A percentile compares a stretch with the other conserved stretches of the same genome.
Evolutionary conservation across 352 stramenopile species (phyloP).

Genomic region (Blastocystis hominis): DNA sequence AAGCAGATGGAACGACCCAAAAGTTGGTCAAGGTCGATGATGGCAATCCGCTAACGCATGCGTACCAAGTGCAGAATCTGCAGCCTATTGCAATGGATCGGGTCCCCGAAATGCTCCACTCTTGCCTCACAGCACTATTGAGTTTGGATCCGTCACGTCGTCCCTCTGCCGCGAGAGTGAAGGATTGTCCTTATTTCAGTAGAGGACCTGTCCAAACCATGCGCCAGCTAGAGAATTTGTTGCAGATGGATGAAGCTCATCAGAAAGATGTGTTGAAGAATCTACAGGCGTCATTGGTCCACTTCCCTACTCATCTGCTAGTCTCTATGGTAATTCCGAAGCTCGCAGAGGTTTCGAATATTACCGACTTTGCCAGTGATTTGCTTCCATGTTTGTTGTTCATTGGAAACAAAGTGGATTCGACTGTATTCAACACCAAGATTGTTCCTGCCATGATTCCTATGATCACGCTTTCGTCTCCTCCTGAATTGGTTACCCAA

Average conservation of each 20-base stretch:
- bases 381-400: constrained; percentile 41
- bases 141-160: neutral
- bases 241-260: constrained; percentile 34
- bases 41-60: constrained; percentile 76
- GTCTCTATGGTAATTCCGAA: constrained; percentile 49
- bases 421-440: neutral
- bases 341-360: constrained; percentile 21
- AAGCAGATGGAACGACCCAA: constrained; percentile 70
- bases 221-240: constrained; percentile 7
- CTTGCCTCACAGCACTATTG: neutral
- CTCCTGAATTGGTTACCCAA: constrained; percentile 36
- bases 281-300: constrained; percentile 8
- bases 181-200: constrained; percentile 45
- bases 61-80: constrained; percentile 69
- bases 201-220: constrained; percentile 53
- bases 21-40: constrained; percentile 73
- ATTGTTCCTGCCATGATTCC: neutral
- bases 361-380: constrained; percentile 34
- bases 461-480: constrained; percentile 8
- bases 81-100: constrained; percentile 66
- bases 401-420: constrained; percentile 17
- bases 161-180: neutral
- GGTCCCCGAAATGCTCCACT: constrained; percentile 42
- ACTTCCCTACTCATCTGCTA: constrained; percentile 38
- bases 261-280: constrained; percentile 56